Base-by-base conservation (phyloP, 2,329 filamentous ascomycete species). In the Dendrostoma leiphaemia region DNA sequence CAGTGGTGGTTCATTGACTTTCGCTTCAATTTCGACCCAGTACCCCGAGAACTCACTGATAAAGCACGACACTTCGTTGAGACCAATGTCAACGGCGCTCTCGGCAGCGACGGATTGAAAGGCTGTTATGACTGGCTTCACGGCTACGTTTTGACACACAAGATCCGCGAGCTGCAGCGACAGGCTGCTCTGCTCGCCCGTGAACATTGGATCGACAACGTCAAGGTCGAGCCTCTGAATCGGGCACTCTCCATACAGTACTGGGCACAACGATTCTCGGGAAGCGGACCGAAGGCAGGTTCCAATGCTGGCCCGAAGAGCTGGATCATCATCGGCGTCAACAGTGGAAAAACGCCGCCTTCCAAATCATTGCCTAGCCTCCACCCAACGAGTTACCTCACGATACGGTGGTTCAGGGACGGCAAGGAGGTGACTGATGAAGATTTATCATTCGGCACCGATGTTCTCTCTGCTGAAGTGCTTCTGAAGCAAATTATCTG, bases 1-100 rank as follows among this genome's bases (percentile, higher is more conserved):
- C 92, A 95, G 63, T 95, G 96, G 66, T 97, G 89, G 79, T 96
- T 97, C 66, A 89, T 97, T 58, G 92, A 97, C 68, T 85, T 97
- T 63, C 84, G 92, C 56, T 91, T 96, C 62, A 74, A 85, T 13
- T 99, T 96, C 67, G 79, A 76, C 8, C 93, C 93, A 1, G 79
- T 85, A 0, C 80, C 88, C 0, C 71, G 70, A 12, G 73, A 76
- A 46, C 64, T 95, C 7, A 78, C 87, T 0, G 82, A 87, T 24
- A 74, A 75, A 3, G 71, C 95, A 41, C 81, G 87, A 51, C 74
- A 76, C 32, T 81, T 83, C 53, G 72, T 97, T 28, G 90, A 96
- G 66, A 71, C 69, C 17, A 85, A 82, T 58, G 79, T 91, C 32
- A 97, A 99, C 66, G 78, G 82, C 15, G 76, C 83, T 6, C 79